Percentiles rank a stretch among this genome's conserved stretches.
phyloP scores from a whole-genome alignment of 2,329 filamentous ascomycete genomes.

The Colletotrichum costaricense region DNA sequence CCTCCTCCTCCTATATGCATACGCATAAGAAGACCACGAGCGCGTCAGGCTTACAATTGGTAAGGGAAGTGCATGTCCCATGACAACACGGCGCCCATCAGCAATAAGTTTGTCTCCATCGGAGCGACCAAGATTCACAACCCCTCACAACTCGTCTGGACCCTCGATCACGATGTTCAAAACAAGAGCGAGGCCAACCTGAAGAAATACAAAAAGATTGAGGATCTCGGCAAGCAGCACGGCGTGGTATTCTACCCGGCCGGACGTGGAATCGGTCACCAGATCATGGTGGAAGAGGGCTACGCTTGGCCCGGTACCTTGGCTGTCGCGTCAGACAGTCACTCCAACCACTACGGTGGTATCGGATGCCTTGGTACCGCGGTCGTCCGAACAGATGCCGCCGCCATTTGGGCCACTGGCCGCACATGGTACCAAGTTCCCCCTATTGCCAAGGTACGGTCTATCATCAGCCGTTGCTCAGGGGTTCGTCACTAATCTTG shows the following conservation, averaged over 20 bases:
- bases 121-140: slow-evolving; percentile 80
- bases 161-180: slow-evolving; percentile 89
- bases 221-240: slow-evolving; percentile 83
- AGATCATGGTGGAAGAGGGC: slow-evolving; percentile 91
- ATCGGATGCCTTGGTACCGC: slow-evolving; percentile 82
- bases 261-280: slow-evolving; percentile 84
- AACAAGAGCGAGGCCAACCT: slow-evolving; percentile 83
- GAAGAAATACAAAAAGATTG: slow-evolving; percentile 84
- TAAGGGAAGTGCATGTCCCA: slow-evolving; percentile 78
- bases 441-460: slow-evolving; percentile 72
- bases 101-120: slow-evolving; percentile 81
- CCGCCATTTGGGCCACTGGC: slow-evolving; percentile 85
- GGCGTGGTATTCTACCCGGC: slow-evolving; percentile 83
- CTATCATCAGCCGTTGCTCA: background rate
- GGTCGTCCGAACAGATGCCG: slow-evolving; percentile 88
- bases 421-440: slow-evolving; percentile 92
- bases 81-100: slow-evolving; percentile 84
- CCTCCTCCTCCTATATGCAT: background rate
- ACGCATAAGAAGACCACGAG: background rate
- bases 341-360: slow-evolving; percentile 87
- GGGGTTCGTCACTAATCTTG: background rate
- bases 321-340: slow-evolving; percentile 81
- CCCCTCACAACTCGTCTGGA: slow-evolving; percentile 81
- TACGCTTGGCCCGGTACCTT: slow-evolving; percentile 86
- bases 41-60: background rate